Conservation (phyloP, 495 filamentous ascomycete genomes). For the Bryoglossum gracile region DNA sequence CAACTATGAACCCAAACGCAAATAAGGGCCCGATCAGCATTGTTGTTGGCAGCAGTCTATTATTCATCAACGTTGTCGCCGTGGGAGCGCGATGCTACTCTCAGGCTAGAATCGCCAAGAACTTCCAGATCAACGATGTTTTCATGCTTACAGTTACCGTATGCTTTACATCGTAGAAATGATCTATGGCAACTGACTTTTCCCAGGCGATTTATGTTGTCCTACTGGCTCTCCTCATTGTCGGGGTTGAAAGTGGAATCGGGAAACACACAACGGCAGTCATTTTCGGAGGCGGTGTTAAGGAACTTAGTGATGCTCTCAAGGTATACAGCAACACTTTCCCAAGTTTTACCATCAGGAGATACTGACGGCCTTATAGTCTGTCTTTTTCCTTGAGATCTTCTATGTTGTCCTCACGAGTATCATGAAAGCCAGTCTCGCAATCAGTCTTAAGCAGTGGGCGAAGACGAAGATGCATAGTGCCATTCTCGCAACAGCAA, state of each 20-base stretch:
- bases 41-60: not conserved
- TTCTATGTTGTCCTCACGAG: conserved; percentile 16
- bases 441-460: conserved; percentile 6
- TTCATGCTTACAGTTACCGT: conserved; percentile 6
- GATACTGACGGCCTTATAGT: not conserved
- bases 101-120: conserved; percentile 1
- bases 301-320: not conserved
- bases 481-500: not conserved
- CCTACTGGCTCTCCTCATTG: conserved; percentile 3
- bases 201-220: not conserved
- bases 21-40: not conserved
- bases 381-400: conserved; percentile 13
- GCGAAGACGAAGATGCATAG: conserved; percentile 8
- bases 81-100: not conserved
- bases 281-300: not conserved
- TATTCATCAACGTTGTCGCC: not conserved
- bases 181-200: not conserved
- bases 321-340: conserved; percentile 1
- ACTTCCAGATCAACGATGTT: conserved; percentile 13
- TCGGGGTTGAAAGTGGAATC: conserved; percentile 9
- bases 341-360: not conserved
- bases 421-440: conserved; percentile 17
- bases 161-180: not conserved
- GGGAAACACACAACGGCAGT: conserved; percentile 8
- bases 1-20: not conserved